Conservation (phyloP, 176 grass and related monocot genomes). For the Oryza meridionalis region DNA sequence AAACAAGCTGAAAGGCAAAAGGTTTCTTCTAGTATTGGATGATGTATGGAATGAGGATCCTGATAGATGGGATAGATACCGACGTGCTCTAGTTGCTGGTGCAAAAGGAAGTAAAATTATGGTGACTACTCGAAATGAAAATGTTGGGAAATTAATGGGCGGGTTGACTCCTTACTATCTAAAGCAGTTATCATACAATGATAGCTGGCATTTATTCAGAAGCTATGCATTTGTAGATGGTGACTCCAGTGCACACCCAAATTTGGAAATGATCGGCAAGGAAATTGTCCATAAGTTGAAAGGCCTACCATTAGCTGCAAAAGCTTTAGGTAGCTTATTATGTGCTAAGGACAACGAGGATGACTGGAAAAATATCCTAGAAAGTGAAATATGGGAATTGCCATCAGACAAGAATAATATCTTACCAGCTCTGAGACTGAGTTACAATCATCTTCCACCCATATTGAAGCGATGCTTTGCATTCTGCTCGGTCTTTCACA, state of each 20-base stretch:
- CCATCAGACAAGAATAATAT: conserved; percentile 71
- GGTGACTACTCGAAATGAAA: conserved; percentile 37
- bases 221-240: conserved; percentile 69
- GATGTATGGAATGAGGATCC: conserved; percentile 85
- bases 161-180: conserved; percentile 52
- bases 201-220: conserved; percentile 78
- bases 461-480: conserved; percentile 74
- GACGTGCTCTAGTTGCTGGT: conserved; percentile 15
- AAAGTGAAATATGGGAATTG: conserved; percentile 85
- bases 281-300: conserved; percentile 82
- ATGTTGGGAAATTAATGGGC: conserved; percentile 61
- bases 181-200: conserved; percentile 57
- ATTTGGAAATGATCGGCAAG: conserved; percentile 74
- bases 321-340: conserved; percentile 71
- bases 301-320: conserved; percentile 74
- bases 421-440: conserved; percentile 79
- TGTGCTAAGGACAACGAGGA: conserved; percentile 52
- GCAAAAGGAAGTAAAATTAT: no score
- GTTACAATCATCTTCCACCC: conserved; percentile 70
- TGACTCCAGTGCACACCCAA: conserved; percentile 50
- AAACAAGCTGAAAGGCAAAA: conserved; percentile 55
- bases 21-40: conserved; percentile 82
- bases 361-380: conserved; percentile 65
- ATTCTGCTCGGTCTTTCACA: conserved; percentile 79
- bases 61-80: conserved; percentile 66